Base-by-base conservation (phyloP, 1,284 basidiomycete genomes). In the Cryptococcus hybrid region DNA sequence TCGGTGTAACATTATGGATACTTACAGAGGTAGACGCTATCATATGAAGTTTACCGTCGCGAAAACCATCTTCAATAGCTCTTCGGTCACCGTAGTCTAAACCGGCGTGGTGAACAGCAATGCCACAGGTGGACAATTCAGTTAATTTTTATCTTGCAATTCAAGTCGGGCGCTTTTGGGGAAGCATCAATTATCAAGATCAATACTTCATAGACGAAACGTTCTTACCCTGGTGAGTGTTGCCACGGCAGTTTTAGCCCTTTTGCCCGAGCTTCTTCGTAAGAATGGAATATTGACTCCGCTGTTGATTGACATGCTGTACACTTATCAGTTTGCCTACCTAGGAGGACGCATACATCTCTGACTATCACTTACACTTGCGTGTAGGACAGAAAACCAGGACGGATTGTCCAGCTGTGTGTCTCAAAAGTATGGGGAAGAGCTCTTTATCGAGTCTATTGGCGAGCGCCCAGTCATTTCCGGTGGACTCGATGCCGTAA, bases 331-430 rank as follows among this genome's bases (percentile, higher is more conserved):
- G 42, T 8, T 30, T 3, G 49, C 9, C n/a, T 11, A 8, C 8
- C 9, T 18, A 46, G 15, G 5, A 37, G 47, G 45, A 48, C 5
- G 40, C 34, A 42, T 37, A n/a, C 13, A 15, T 51, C 30, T 30
- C 30, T 30, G 3, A 30, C 30, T 9, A 68, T 47, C 24, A 59
- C 61, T 57, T 69, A 87, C 90, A 85, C 82, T 89, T 91, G 61
- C 93, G 82, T 4, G 92, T 95, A 5, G 90, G 82, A 63, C 88
- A 89, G 70, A 97, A 97, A 3, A 96, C 79, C 37, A 93, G 80
- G 18, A 89, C 87, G 0, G 92, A 90, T 70, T 90, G 91, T 24
- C 87, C 84, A 3, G 80, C 78, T 0, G 87, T 84, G 69, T 92
- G 84, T 57, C 84, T 80, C 60, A 87, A 84, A 58, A 96, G 80